phyloP scores from a whole-genome alignment of 2,329 filamentous ascomycete species.

The Eutypa lata region DNA sequence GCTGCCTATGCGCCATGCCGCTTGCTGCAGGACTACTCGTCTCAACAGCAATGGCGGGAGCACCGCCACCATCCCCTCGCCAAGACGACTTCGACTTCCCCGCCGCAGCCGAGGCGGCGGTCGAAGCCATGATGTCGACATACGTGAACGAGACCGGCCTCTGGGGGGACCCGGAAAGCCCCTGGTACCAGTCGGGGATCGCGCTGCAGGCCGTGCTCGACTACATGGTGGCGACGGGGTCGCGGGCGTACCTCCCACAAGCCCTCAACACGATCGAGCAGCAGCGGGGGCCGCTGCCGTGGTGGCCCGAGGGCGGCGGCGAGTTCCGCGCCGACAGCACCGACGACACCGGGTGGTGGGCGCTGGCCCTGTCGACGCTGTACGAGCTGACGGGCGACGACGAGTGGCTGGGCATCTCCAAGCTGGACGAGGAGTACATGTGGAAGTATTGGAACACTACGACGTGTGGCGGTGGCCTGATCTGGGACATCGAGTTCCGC shows the following conservation, averaged over 20 bases:
- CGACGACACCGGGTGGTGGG: constrained; percentile 52
- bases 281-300: constrained; percentile 30
- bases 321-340: constrained; percentile 38
- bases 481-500: constrained; percentile 42
- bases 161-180: constrained; percentile 27
- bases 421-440: constrained; percentile 46
- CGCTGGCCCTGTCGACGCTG: constrained; percentile 44
- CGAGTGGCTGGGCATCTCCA: constrained; percentile 43
- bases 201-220: constrained; percentile 33
- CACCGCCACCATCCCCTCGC: neutral
- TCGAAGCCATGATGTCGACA: constrained; percentile 32
- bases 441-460: constrained; percentile 39
- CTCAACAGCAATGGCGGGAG: neutral
- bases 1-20: neutral
- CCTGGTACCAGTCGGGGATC: constrained; percentile 38
- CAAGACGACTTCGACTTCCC: neutral
- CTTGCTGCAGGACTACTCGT: neutral
- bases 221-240: constrained; percentile 31
- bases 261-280: constrained; percentile 28
- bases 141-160: constrained; percentile 32
- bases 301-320: constrained; percentile 35
- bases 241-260: constrained; percentile 26
- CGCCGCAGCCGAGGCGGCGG: constrained; percentile 12
- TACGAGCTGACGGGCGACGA: constrained; percentile 43
- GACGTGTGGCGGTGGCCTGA: constrained; percentile 38